phyloP scores from a whole-genome alignment of 2,329 filamentous ascomycete genomes.

The Simplicillium sp. region DNA sequence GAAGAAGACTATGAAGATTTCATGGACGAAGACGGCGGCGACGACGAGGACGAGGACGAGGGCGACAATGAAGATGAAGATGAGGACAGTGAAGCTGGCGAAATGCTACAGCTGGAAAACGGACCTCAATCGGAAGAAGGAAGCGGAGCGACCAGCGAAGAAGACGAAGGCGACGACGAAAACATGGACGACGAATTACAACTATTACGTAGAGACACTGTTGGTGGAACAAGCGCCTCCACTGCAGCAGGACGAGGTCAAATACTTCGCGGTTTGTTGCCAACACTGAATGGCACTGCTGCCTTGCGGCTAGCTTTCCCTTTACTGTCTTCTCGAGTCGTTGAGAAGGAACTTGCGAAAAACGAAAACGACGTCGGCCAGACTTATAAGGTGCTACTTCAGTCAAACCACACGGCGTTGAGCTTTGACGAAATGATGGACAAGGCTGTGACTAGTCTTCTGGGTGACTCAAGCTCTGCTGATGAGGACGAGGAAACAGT shows the following conservation, averaged over 20 bases:
- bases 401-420: slow-evolving; percentile 19
- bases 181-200: slow-evolving; percentile 28
- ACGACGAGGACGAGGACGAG: slow-evolving; percentile 6
- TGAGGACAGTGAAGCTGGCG: neutral
- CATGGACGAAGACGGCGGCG: slow-evolving; percentile 9
- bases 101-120: too few relatives aligned
- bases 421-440: slow-evolving; percentile 24
- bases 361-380: slow-evolving; percentile 22
- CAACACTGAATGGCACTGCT: slow-evolving; percentile 10
- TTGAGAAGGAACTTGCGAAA: slow-evolving; percentile 22
- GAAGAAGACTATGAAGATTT: slow-evolving; percentile 13
- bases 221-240: slow-evolving; percentile 7
- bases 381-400: slow-evolving; percentile 26
- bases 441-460: slow-evolving; percentile 12
- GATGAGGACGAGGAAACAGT: neutral
- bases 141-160: slow-evolving; percentile 1
- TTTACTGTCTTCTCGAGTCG: slow-evolving; percentile 20
- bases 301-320: slow-evolving; percentile 36
- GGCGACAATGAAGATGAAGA: neutral
- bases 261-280: slow-evolving; percentile 2
- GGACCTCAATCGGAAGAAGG: too few relatives aligned
- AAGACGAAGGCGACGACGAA: slow-evolving; percentile 8
- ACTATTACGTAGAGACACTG: slow-evolving; percentile 16
- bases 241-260: slow-evolving; percentile 15
- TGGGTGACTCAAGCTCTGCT: neutral